Evolutionary conservation across 2,329 filamentous ascomycete genomes (phyloP).

Genomic region (Colletotrichum horii): DNA sequence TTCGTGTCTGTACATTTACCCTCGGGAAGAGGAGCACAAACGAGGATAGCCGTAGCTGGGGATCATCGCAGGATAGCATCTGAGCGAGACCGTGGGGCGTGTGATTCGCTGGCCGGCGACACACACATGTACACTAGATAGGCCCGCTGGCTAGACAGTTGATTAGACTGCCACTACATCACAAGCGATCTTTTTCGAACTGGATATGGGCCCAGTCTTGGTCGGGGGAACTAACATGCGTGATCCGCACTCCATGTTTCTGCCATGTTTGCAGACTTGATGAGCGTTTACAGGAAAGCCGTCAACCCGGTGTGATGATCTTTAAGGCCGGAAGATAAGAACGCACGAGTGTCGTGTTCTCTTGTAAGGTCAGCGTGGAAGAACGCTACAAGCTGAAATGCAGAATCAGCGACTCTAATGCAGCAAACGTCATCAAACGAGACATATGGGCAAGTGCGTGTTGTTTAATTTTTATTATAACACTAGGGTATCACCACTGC

Average conservation of each 20-base stretch:
- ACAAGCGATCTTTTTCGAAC: not conserved
- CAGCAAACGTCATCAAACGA: not conserved
- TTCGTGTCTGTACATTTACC: constrained; percentile 17
- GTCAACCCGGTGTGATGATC: not conserved
- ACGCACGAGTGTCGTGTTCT: not conserved
- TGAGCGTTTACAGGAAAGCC: not conserved
- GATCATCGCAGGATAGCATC: not conserved
- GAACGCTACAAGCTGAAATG: not conserved
- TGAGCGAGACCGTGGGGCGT: constrained; percentile 10
- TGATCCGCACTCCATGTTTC: not conserved
- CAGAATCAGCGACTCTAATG: not conserved
- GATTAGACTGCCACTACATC: not conserved
- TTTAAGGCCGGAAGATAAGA: not conserved
- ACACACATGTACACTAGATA: constrained; percentile 23
- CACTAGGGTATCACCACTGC: constrained; percentile 19
- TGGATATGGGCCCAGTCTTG: not conserved
- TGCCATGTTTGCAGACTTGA: not conserved
- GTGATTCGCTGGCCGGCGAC: not conserved
- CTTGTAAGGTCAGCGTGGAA: not conserved
- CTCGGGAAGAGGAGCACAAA: not conserved
- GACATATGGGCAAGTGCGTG: not conserved
- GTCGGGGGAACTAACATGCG: not conserved
- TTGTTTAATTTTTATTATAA: not conserved
- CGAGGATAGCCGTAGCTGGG: not conserved
- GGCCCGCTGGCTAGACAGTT: not conserved